Conservation (phyloP, 2,329 filamentous ascomycete species). For the Colletotrichum tanaceti region DNA sequence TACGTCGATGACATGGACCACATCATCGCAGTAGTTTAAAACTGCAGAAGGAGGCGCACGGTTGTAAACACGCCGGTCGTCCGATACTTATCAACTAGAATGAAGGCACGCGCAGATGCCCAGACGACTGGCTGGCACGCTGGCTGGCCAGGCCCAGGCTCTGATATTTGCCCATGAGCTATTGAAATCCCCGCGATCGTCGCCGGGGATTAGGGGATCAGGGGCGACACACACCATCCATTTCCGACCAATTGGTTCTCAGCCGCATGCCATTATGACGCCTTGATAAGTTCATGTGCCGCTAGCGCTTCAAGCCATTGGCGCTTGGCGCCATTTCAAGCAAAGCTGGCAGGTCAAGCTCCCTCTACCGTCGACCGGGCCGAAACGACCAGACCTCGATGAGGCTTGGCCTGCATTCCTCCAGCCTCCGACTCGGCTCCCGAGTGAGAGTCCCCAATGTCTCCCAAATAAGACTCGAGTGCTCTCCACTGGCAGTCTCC, state of each 20-base stretch:
- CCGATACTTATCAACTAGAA: too few relatives aligned
- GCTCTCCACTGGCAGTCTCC: slow-evolving; percentile 2
- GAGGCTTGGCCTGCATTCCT: background rate
- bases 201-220: too few relatives aligned
- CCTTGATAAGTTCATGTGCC: slow-evolving; percentile 5
- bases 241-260: slow-evolving; percentile 11
- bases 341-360: background rate
- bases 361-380: slow-evolving; percentile 3
- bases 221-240: background rate
- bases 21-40: too few relatives aligned
- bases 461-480: too few relatives aligned
- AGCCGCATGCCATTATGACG: slow-evolving; percentile 15
- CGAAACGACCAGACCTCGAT: too few relatives aligned
- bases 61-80: background rate
- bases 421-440: background rate
- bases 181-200: background rate
- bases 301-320: slow-evolving; percentile 1
- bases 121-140: background rate
- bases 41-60: background rate
- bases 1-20: background rate
- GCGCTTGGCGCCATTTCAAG: background rate
- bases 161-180: background rate
- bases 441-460: background rate
- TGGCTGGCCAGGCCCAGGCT: background rate
- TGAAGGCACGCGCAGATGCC: background rate